Conservation (phyloP, 2,329 filamentous ascomycete genomes). For the Arthrobotrys musiformis region DNA sequence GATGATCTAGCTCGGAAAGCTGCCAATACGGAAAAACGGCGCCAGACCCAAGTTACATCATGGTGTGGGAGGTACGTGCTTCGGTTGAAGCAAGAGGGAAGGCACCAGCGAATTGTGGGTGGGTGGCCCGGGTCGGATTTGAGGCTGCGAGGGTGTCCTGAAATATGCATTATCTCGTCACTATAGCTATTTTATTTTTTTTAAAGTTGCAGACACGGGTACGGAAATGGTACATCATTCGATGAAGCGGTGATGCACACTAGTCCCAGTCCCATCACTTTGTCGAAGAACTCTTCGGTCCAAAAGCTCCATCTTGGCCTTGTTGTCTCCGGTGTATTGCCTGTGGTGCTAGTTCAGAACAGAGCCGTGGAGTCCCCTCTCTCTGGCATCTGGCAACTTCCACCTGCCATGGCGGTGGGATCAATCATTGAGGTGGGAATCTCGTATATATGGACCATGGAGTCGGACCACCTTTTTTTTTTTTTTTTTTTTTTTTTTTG, state of each 20-base stretch:
- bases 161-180: constrained; percentile 54
- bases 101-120: constrained; percentile 18
- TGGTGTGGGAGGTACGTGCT: constrained; percentile 33
- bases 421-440: constrained; percentile 6
- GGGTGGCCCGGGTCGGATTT: constrained; percentile 26
- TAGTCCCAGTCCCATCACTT: not conserved
- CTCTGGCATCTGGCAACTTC: constrained; percentile 34
- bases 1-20: constrained; percentile 35
- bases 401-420: not conserved
- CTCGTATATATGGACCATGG: constrained; percentile 34
- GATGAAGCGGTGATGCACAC: constrained; percentile 17
- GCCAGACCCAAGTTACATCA: constrained; percentile 39
- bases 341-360: constrained; percentile 8
- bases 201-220: constrained; percentile 47
- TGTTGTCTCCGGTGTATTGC: constrained; percentile 12
- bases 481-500: not conserved
- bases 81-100: constrained; percentile 15
- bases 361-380: not conserved
- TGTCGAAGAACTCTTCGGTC: constrained; percentile 21
- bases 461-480: constrained; percentile 34
- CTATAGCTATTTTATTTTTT: constrained; percentile 33
- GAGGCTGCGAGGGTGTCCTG: constrained; percentile 26
- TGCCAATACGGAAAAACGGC: constrained; percentile 56
- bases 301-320: constrained; percentile 34
- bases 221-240: constrained; percentile 32